Evolutionary conservation across 495 filamentous ascomycete genomes (phyloP), one percentile per base, ranked within the genome.

Genomic region (Annulohypoxylon moriforme): DNA sequence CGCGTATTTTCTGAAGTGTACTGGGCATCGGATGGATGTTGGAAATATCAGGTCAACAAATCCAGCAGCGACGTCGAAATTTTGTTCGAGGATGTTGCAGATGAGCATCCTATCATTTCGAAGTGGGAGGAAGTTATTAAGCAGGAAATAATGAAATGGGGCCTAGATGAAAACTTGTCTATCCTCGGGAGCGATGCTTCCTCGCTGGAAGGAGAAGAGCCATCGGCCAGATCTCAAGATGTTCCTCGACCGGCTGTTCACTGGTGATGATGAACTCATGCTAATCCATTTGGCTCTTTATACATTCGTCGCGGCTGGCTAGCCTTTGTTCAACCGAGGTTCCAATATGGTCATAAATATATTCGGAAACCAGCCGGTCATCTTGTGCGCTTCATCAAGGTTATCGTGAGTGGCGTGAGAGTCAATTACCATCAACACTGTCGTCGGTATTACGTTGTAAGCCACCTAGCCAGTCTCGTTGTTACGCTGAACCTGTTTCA

Each of bases 1-100:
- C 80, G 77, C 52, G 80, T 97, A 9, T 94, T 94, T 82, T 86
- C 84, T 1, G 79, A 71, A 55, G 80, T 86, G 36, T 92, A 79
- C 69, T 91, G 89, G 80, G 83, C 82, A 8, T 80, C 80, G 33
- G 86, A 89, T 64, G 92, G 89, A 9, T 82, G 84, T 10, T 93
- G 91, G 84, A 85, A 75, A 74, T 93, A 88, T 80, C 81, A 82
- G 0, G 84, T 91, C 72, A 10, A 78, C 75, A 40, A 74, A 59
- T 65, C 72, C 74, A 18, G 62, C 49, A 64, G 55, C 25, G 70
- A 78, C 18, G 68, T 47, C 34, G 78, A 78, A 3, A 69, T 86
- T 18, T 75, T 83, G 4, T 85, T 88, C 60, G 70, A 78, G 50
- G 83, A 87, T 61, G 84, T 92, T 25, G 90, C 86, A 2, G 82